Percentiles rank a stretch among this genome's conserved stretches.
These are phyloP conservation scores for Wallacemonas sp. DNA, from an alignment of 208 protist species.

Conservation along the genomic window DNA sequence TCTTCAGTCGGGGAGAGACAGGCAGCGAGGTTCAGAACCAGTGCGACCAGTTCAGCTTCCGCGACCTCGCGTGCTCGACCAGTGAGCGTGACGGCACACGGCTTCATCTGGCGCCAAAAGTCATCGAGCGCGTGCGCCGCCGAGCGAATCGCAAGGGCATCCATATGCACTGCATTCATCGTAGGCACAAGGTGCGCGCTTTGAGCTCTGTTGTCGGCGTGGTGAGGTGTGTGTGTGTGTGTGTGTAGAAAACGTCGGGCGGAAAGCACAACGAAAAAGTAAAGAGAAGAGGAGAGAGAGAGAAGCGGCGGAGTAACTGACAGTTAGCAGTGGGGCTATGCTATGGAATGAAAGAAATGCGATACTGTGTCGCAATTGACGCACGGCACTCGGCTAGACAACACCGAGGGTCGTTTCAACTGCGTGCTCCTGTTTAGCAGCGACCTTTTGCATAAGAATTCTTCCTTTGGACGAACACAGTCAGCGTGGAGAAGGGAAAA, in stretches of 20 bases:
- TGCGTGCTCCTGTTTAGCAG: not conserved
- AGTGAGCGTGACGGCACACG: not conserved
- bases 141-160: not conserved
- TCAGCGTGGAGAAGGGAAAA: not conserved
- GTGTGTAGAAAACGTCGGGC: not conserved
- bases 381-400: not conserved
- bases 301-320: not conserved
- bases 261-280: slow-evolving; percentile 8
- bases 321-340: not conserved
- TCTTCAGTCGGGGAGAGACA: not conserved
- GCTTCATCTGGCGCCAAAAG: not conserved
- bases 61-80: not conserved
- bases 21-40: slow-evolving; percentile 5
- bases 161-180: not conserved
- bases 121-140: not conserved
- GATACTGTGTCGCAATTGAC: not conserved
- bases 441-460: not conserved
- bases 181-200: not conserved
- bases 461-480: too few relatives aligned
- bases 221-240: not conserved
- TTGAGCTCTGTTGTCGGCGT: not conserved
- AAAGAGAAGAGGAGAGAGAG: not conserved
- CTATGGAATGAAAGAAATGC: not conserved
- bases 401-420: too few relatives aligned
- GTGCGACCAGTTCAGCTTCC: not conserved